Evolutionary conservation across 768 basidiomycete genomes (phyloP), one percentile per base, ranked within the genome.

Genomic region (Hortiboletus campestris): DNA sequence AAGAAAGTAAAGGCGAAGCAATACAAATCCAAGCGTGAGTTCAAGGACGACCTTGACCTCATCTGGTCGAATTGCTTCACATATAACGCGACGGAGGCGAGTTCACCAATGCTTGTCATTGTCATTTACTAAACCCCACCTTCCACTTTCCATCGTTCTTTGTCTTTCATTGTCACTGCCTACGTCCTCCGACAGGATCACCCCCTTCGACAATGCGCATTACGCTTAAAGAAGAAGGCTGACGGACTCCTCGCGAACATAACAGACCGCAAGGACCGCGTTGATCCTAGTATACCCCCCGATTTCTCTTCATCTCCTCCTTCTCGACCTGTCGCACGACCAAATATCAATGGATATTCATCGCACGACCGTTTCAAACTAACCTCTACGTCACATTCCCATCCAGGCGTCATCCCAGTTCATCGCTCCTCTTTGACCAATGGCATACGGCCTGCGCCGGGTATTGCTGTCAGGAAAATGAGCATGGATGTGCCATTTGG

Each of bases 51-150:
- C 74, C 77, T 99, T 41, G 91, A 96, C 62, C 83, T 98, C 58
- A 98, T 99, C 62, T 99, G 97, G 97, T 84, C 85, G 44, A 99
- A 98, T 61, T 98, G 96, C 72, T 82, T 88, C 59, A 85, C 81
- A 6, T 98, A 98, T 72, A 99, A 99, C 71, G 87, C 91, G 17
- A 81, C 86, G 12, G 89, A 94, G 77, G 95, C 93, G 62, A 57
- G 88, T 80, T n/a, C 43, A 25, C n/a, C 28, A 14, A 22, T 41
- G 9, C 25, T 44, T 17, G 5, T 40, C 42, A 14, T n/a, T 46
- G 25, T 39, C 50, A 44, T 36, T 36, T 16, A 19, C 44, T 54
- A 22, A 58, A 22, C 22, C 11, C 11, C n/a, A 16, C 22, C 16
- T 49, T 46, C 11, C n/a, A 16, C 22, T 13, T 49, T 46, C 12